phyloP scores from a whole-genome alignment of 2,329 filamentous ascomycete species.

The Colletotrichum brevisporum region DNA sequence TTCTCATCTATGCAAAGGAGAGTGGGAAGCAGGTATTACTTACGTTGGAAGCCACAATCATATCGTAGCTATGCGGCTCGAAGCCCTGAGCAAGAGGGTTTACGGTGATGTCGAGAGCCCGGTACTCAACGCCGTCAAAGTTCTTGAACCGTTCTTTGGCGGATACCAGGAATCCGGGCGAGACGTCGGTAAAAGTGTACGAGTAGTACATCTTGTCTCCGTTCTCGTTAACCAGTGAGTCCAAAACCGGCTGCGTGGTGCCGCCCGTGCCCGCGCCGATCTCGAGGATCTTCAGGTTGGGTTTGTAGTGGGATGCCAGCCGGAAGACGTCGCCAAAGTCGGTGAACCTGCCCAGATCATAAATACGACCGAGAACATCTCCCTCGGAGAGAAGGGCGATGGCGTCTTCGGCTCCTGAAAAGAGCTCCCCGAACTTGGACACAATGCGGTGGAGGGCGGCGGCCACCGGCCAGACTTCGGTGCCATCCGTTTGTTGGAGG shows the following conservation, averaged over 20 bases:
- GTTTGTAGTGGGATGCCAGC: conserved; percentile 14
- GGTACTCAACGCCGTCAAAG: conserved; percentile 41
- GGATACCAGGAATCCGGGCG: conserved; percentile 44
- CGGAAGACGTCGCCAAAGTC: no score
- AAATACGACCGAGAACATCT: no score
- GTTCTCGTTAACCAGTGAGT: not conserved
- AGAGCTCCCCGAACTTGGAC: no score
- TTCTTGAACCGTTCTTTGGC: conserved; percentile 47
- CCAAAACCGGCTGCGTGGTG: not conserved
- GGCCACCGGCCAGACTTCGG: not conserved
- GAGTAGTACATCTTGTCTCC: not conserved
- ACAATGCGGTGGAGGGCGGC: not conserved
- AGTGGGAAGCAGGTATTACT: conserved; percentile 43
- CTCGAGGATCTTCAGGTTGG: conserved; percentile 34
- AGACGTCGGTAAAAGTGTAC: conserved; percentile 50
- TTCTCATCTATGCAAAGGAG: conserved; percentile 19
- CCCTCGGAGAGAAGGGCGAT: no score
- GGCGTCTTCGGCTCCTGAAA: no score
- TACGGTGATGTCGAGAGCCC: conserved; percentile 49
- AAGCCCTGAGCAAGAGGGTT: conserved; percentile 43
- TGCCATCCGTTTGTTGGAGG: conserved; percentile 5
- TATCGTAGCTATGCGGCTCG: conserved; percentile 48
- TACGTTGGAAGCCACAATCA: conserved; percentile 54
- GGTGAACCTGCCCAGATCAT: no score
- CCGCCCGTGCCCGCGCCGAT: conserved; percentile 11